Conservation (phyloP, 306 rosid genomes). For the Astragalus membranaceus region DNA sequence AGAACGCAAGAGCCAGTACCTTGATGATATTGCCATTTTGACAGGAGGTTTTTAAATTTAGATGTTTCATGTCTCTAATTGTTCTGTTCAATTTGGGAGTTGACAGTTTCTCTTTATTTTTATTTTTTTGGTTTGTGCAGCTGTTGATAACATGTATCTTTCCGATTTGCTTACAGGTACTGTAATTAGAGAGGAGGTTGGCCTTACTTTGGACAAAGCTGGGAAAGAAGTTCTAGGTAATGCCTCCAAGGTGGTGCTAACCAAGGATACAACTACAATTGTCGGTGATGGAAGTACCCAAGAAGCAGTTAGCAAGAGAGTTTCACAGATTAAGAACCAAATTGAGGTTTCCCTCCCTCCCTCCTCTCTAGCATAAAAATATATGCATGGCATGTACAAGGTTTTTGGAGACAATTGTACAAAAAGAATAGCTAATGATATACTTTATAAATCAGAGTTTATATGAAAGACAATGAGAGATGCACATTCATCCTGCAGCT, state of each 20-base stretch:
- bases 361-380: background rate
- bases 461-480: background rate
- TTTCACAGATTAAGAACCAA: constrained; percentile 74
- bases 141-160: background rate
- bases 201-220: constrained; percentile 83
- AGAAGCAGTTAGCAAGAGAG: constrained; percentile 88
- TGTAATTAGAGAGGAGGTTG: constrained; percentile 93
- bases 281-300: constrained; percentile 99
- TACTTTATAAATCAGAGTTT: background rate
- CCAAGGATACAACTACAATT: constrained; percentile 83
- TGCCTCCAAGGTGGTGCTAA: constrained; percentile 94
- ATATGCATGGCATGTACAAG: background rate
- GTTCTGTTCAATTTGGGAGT: background rate
- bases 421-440: background rate
- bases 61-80: background rate
- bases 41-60: constrained; percentile 64
- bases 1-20: constrained; percentile 99
- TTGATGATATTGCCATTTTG: constrained; percentile 90
- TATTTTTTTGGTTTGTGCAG: background rate
- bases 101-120: background rate
- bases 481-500: background rate
- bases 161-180: constrained; percentile 49
- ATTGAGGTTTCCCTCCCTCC: constrained; percentile 55
- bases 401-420: background rate
- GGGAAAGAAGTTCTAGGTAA: constrained; percentile 88